phyloP scores from a whole-genome alignment of 495 filamentous ascomycete genomes.

The Hyaloscypha finlandica region DNA sequence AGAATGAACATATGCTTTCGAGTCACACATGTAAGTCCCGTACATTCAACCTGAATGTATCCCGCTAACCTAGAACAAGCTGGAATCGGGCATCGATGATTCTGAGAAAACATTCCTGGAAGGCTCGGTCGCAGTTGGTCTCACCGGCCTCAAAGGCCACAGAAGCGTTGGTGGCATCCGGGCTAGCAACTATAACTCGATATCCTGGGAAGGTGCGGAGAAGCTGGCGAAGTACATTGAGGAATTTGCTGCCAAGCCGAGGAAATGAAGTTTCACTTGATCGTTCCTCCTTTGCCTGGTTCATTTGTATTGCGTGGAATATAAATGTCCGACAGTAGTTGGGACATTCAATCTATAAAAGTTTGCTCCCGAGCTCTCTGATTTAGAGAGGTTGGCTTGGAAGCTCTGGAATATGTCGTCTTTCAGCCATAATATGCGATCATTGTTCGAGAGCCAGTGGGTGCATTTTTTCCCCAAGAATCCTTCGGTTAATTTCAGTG shows the following conservation, averaged over 20 bases:
- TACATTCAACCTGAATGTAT: slow-evolving; percentile 4
- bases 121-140: slow-evolving; percentile 60
- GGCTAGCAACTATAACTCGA: slow-evolving; percentile 66
- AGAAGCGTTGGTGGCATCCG: slow-evolving; percentile 70
- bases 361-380: neutral
- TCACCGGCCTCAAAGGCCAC: slow-evolving; percentile 80
- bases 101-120: slow-evolving; percentile 77
- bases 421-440: neutral
- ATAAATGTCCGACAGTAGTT: neutral
- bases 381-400: neutral
- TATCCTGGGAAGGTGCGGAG: slow-evolving; percentile 56
- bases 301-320: neutral
- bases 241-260: slow-evolving; percentile 48
- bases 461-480: no score
- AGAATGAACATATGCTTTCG: slow-evolving; percentile 92
- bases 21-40: slow-evolving; percentile 17
- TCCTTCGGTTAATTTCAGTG: no score
- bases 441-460: neutral
- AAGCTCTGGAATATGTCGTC: no score
- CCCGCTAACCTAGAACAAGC: neutral
- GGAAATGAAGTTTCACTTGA: slow-evolving; percentile 1
- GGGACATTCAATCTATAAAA: neutral
- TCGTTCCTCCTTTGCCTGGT: no score
- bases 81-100: slow-evolving; percentile 31
- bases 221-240: slow-evolving; percentile 60